These are phyloP conservation scores for Corymbia maculata DNA, from an alignment of 345 rosid genomes.

Conservation along the genomic window DNA sequence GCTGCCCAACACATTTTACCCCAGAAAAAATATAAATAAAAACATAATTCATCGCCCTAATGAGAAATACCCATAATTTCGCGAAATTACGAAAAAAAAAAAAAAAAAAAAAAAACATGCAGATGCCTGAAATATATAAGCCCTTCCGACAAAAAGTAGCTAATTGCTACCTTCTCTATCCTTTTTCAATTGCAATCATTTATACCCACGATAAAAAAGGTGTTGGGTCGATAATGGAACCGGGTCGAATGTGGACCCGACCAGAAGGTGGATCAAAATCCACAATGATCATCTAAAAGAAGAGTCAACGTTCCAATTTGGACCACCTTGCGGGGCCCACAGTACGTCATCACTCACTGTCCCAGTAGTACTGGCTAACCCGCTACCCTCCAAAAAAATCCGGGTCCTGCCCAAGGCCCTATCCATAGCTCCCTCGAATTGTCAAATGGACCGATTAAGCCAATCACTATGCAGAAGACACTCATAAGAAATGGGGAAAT, in stretches of 20 bases:
- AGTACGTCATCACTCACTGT: not conserved
- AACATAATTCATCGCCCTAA: not conserved
- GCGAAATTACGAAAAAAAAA: not conserved
- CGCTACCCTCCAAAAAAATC: not conserved
- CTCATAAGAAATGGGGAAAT: not conserved
- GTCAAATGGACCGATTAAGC: not conserved
- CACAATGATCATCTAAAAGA: not conserved
- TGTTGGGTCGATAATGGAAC: not conserved
- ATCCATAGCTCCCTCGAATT: not conserved
- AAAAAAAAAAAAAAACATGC: no score
- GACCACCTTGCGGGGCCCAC: not conserved
- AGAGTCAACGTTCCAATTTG: not conserved
- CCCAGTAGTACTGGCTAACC: not conserved
- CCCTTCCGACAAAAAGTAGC: not conserved
- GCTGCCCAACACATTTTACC: conserved; percentile 30
- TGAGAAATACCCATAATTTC: not conserved
- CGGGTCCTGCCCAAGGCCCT: not conserved
- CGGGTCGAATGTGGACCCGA: not conserved
- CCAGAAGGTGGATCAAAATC: not conserved
- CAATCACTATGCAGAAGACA: not conserved
- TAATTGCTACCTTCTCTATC: not conserved
- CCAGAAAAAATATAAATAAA: not conserved
- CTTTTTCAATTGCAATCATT: not conserved
- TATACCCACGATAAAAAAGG: not conserved
- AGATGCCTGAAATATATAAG: no score